Evolutionary conservation across 2,329 filamentous ascomycete genomes (phyloP).

Genomic region (Fusarium nodosum): DNA sequence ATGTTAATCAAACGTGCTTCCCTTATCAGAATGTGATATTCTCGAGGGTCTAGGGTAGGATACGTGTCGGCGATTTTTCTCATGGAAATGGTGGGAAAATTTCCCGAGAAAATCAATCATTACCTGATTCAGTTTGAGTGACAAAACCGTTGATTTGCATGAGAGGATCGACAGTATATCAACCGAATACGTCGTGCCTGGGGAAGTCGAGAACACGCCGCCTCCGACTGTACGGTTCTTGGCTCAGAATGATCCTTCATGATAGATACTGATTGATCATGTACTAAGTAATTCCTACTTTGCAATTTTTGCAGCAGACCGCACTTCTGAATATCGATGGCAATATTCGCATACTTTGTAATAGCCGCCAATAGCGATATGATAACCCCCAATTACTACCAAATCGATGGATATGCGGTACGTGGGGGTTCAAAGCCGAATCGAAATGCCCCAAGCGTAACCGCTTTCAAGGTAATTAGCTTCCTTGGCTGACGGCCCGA

Average conservation of each 20-base stretch:
- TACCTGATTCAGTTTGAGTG: slow-evolving; percentile 29
- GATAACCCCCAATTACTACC: slow-evolving; percentile 10
- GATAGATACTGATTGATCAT: no score
- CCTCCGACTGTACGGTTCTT: slow-evolving; percentile 13
- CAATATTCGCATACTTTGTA: slow-evolving; percentile 5
- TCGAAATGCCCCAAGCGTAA: slow-evolving; percentile 25
- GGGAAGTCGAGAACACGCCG: slow-evolving; percentile 36
- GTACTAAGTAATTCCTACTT: no score
- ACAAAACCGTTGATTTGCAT: slow-evolving; percentile 37
- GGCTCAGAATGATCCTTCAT: slow-evolving; percentile 7
- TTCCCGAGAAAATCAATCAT: slow-evolving; percentile 23
- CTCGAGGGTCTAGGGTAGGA: slow-evolving; percentile 13
- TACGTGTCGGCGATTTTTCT: neutral
- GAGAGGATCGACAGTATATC: slow-evolving; percentile 27
- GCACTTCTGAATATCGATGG: neutral
- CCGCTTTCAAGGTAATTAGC: slow-evolving; percentile 24
- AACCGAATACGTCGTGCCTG: slow-evolving; percentile 26
- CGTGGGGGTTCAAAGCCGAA: slow-evolving; percentile 30
- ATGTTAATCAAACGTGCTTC: neutral
- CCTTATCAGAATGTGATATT: neutral
- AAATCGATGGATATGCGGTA: slow-evolving; percentile 17
- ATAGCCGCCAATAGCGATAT: slow-evolving; percentile 21
- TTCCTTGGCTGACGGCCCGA: slow-evolving; percentile 35
- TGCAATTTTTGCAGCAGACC: neutral
- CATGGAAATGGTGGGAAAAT: slow-evolving; percentile 3